Percentiles rank a stretch among this genome's conserved stretches.
Conservation (phyloP, 148 eudicot genomes). For the Pouteria glomerata region DNA sequence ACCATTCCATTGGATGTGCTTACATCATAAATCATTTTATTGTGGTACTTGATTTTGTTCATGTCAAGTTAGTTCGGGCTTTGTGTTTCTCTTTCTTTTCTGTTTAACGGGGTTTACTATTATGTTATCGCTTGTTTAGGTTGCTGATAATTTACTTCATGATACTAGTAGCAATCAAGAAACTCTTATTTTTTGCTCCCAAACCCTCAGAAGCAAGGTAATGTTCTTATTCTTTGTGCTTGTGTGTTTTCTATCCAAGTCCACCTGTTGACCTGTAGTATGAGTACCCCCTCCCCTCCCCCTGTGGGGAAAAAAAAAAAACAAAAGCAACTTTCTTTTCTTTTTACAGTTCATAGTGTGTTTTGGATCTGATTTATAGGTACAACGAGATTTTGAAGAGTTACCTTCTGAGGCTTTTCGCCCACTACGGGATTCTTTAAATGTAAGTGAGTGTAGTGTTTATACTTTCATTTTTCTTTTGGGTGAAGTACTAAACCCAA, state of each 20-base stretch:
- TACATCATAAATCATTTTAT: slow-evolving; percentile 1
- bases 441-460: slow-evolving; percentile 34
- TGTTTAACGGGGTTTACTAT: neutral
- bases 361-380: slow-evolving; percentile 42
- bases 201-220: slow-evolving; percentile 98
- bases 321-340: neutral
- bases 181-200: slow-evolving; percentile 91
- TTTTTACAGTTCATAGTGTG: neutral
- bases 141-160: slow-evolving; percentile 92
- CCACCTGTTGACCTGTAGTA: neutral
- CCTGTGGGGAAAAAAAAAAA: no score
- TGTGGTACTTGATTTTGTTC: neutral
- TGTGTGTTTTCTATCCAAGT: neutral
- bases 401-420: slow-evolving; percentile 85
- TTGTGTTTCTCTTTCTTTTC: neutral
- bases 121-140: slow-evolving; percentile 39
- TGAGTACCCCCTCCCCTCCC: no score
- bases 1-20: neutral
- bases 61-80: neutral
- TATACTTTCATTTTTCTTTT: no score
- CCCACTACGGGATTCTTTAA: slow-evolving; percentile 75
- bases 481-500: no score
- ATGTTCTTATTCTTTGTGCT: neutral
- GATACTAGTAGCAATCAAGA: slow-evolving; percentile 85
- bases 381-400: slow-evolving; percentile 90